These are phyloP conservation scores for Ganoderma lingzhi DNA, from an alignment of 1,284 basidiomycete genomes.

Conservation along the genomic window DNA sequence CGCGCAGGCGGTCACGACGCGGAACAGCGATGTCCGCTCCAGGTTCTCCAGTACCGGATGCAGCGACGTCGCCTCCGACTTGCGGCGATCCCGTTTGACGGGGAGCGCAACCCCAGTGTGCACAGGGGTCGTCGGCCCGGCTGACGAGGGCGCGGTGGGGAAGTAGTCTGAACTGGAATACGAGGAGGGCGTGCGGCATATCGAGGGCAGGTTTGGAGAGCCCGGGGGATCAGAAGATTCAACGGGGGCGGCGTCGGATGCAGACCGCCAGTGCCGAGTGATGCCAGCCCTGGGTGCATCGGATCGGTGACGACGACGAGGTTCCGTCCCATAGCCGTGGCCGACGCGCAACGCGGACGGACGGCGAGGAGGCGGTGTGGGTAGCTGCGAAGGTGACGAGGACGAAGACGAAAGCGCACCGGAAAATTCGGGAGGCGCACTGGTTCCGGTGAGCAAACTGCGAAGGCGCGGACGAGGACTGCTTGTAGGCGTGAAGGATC, in stretches of 20 bases:
- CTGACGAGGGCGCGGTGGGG: constrained; percentile 39
- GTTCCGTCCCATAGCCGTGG: background rate
- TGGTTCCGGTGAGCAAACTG: constrained; percentile 29
- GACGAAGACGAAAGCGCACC: constrained; percentile 15
- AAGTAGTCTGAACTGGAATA: constrained; percentile 42
- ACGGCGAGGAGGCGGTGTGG: constrained; percentile 8
- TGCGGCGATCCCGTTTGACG: constrained; percentile 1
- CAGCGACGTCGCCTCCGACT: constrained; percentile 36
- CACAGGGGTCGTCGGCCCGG: constrained; percentile 36
- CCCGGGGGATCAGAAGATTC: constrained; percentile 21
- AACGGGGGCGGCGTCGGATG: constrained; percentile 9
- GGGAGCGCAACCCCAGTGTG: constrained; percentile 28
- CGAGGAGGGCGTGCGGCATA: constrained; percentile 43
- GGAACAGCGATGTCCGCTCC: constrained; percentile 64
- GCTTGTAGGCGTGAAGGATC: constrained; percentile 41
- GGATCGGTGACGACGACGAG: constrained; percentile 16
- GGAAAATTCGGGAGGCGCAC: constrained; percentile 10
- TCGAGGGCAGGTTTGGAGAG: constrained; percentile 39
- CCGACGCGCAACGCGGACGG: background rate
- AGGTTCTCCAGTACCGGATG: constrained; percentile 62
- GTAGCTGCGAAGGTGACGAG: constrained; percentile 9
- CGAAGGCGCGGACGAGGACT: constrained; percentile 38
- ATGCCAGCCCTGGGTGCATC: constrained; percentile 9
- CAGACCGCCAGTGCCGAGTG: constrained; percentile 1
- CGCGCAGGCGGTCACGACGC: constrained; percentile 54